Percentiles rank a stretch among this genome's conserved stretches.
phyloP scores from a whole-genome alignment of 192 early-diverging fungal genomes.

The Backusella psychrophila region DNA sequence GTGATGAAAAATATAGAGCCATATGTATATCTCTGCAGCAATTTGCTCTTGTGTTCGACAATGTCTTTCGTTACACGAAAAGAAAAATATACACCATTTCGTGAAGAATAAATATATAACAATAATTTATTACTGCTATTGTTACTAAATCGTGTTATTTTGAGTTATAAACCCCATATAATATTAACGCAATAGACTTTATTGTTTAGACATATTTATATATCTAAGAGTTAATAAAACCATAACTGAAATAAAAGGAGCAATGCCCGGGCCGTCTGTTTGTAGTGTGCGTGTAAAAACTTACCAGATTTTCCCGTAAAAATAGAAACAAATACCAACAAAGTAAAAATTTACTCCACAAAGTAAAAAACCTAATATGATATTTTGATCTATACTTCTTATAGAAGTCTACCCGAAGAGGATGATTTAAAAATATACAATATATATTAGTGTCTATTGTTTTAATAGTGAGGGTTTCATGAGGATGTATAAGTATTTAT shows the following conservation, averaged over 20 bases:
- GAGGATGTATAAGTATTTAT: not conserved
- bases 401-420: not conserved
- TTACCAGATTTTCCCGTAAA: not conserved
- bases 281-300: not conserved
- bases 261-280: not conserved
- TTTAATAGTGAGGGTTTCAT: not conserved
- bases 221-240: no score
- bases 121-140: not conserved
- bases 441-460: not conserved
- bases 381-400: not conserved
- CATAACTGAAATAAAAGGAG: not conserved
- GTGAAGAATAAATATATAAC: not conserved
- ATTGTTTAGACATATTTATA: not conserved
- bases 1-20: not conserved
- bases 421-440: not conserved
- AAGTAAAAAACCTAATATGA: not conserved
- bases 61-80: not conserved
- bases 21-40: not conserved
- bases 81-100: not conserved
- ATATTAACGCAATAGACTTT: not conserved
- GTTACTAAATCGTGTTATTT: not conserved
- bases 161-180: not conserved
- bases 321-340: not conserved
- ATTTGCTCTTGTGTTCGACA: not conserved
- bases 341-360: not conserved